Evolutionary conservation across 2,329 filamentous ascomycete species (phyloP).

Genomic region (Metarhizium sp.): DNA sequence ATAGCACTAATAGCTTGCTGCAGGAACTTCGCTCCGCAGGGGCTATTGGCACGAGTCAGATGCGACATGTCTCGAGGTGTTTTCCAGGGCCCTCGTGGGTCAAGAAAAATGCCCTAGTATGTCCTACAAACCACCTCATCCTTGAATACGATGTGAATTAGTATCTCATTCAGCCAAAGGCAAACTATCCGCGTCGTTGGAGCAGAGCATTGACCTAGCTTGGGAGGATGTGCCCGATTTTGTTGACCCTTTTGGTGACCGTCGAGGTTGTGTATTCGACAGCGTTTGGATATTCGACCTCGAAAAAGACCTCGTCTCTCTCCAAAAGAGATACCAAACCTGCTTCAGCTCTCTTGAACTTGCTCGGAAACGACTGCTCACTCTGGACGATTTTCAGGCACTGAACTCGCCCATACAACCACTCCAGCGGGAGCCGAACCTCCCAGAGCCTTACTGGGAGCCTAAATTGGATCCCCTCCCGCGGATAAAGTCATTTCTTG

Average conservation of each 20-base stretch:
- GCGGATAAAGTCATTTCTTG: constrained; percentile 8
- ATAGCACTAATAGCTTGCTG: constrained; percentile 7
- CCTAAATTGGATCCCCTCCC: constrained; percentile 2
- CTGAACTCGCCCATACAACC: not conserved
- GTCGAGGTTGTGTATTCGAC: constrained; percentile 8
- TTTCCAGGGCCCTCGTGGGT: constrained; percentile 5
- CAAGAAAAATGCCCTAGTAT: constrained; percentile 9
- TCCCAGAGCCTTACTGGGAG: constrained; percentile 10
- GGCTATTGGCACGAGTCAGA: constrained; percentile 5
- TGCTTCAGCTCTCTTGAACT: constrained; percentile 1
- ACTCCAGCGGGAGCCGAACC: not conserved
- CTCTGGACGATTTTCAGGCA: constrained; percentile 8
- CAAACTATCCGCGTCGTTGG: constrained; percentile 5
- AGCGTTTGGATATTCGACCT: constrained; percentile 14
- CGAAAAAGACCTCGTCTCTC: constrained; percentile 8
- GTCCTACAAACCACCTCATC: not conserved
- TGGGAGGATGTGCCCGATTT: constrained; percentile 11
- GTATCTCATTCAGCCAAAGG: constrained; percentile 3
- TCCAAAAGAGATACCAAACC: constrained; percentile 8
- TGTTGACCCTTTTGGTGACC: constrained; percentile 14
- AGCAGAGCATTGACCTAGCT: constrained; percentile 3
- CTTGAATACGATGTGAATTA: not conserved
- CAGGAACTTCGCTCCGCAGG: constrained; percentile 6
- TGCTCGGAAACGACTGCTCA: constrained; percentile 8
- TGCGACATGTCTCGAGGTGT: constrained; percentile 7